These are phyloP conservation scores for Schoenoplectus tabernaemontani DNA, from an alignment of 202 grass and related monocot species.

Conservation along the genomic window DNA sequence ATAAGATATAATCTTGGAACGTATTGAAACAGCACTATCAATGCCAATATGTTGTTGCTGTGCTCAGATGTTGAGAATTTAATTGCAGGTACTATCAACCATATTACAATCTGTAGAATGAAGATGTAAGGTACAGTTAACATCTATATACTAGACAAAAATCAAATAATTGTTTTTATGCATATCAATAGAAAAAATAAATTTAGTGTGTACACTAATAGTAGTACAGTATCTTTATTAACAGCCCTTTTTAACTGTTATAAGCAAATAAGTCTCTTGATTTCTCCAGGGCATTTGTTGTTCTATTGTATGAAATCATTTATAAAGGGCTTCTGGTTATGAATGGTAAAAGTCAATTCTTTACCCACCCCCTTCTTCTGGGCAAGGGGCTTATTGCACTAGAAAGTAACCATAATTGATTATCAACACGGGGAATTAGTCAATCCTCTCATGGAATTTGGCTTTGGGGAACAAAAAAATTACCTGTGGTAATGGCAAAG, in stretches of 20 bases:
- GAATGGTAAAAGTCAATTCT: neutral
- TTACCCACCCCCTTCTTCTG: neutral
- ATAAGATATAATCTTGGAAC: slow-evolving; percentile 95
- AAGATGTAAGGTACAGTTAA: slow-evolving; percentile 20
- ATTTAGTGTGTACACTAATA: neutral
- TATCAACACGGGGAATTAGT: neutral
- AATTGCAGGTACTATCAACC: slow-evolving; percentile 80
- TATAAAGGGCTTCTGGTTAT: neutral
- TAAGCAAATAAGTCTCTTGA: neutral
- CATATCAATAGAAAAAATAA: neutral
- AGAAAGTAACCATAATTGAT: neutral
- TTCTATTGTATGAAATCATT: neutral
- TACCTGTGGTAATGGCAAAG: slow-evolving; percentile 97
- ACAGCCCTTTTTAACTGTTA: neutral
- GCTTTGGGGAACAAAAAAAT: neutral
- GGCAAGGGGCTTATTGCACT: neutral
- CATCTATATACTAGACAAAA: neutral
- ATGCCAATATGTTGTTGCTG: slow-evolving; percentile 81
- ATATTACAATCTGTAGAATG: slow-evolving; percentile 66
- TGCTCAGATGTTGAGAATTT: slow-evolving; percentile 65
- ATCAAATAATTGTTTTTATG: neutral
- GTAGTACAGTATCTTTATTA: neutral
- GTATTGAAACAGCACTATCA: slow-evolving; percentile 86
- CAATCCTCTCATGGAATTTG: neutral
- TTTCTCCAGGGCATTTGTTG: neutral